Base-by-base conservation (phyloP, 2,329 filamentous ascomycete genomes). In the Graphiopsis chlorocephala region DNA sequence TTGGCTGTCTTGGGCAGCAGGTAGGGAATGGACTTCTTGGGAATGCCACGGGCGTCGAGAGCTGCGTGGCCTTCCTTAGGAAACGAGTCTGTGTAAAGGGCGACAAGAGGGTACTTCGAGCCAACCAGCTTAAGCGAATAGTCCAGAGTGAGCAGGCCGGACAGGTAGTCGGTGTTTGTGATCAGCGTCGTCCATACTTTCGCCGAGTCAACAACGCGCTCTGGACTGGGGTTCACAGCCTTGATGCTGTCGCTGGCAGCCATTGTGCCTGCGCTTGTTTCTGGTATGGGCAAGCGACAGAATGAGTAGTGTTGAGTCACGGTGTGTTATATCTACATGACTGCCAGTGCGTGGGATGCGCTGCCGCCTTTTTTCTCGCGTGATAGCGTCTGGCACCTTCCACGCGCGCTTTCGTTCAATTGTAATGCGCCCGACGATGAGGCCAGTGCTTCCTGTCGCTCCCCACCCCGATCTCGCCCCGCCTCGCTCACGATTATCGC, bases 161-260 rank as follows among this genome's bases (percentile, higher is more conserved):
- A 85, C 66, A 96, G 87, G 78, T 96, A 96, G 72, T 84, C 83
- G 57, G 86, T 87, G 79, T 95, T 96, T 66, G 92, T 96, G 75
- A 97, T 93, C 70, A 96, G 84, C 12, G 89, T 91, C 29, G 91
- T 92, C 92, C 92, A 97, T 75, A 95, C 92, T 91, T 76, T 74
- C 68, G 68, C 45, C 59, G 69, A 72, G 62, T 74, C 70, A 23
- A 76, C 75, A 38, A 73, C 74, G 56, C 73, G 69, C 61, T 74
- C 61, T 6, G 70, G 68, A 23, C 64, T 63, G 17, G 71, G 69
- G 28, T 71, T 71, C 45, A 67, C 66, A 12, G 68, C 52, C 20
- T 74, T 74, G 58, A 73, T 72, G 68, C 65, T 63, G 48, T 67
- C 50, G 61, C 65, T 62, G 23, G 38, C 15, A 31, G 68, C 60